A percentile compares a stretch with the other conserved stretches of the same genome.
Conservation (phyloP, 176 grass and related monocot species). For the Avena sativa region DNA sequence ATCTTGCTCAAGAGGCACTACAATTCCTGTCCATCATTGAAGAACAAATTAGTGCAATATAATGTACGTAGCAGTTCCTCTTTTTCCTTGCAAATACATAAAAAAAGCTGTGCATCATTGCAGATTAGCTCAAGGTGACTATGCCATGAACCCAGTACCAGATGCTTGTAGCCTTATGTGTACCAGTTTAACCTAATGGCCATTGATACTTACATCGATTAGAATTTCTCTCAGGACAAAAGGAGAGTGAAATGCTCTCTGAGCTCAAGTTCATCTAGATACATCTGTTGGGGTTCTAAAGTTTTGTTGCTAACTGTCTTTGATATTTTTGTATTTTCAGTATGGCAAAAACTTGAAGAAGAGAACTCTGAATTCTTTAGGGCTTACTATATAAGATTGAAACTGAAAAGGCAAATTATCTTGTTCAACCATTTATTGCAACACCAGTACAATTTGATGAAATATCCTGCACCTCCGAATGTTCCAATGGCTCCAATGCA, state of each 20-base stretch:
- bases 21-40: background rate
- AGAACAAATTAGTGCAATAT: conserved; percentile 5
- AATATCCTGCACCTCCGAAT: conserved; percentile 73
- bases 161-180: background rate
- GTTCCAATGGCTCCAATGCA: conserved; percentile 76
- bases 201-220: conserved; percentile 16
- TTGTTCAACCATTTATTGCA: conserved; percentile 95
- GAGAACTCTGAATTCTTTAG: conserved; percentile 95
- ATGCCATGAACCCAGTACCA: background rate
- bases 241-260: conserved; percentile 18
- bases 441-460: conserved; percentile 94
- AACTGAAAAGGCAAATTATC: conserved; percentile 94
- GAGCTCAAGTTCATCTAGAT: background rate
- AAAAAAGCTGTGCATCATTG: background rate
- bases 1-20: background rate
- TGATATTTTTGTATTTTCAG: conserved; percentile 60
- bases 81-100: background rate
- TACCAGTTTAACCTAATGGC: conserved; percentile 19
- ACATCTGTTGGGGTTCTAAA: background rate
- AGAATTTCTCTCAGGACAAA: background rate
- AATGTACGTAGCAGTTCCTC: background rate
- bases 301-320: conserved; percentile 23
- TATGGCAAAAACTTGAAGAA: conserved; percentile 99
- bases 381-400: conserved; percentile 96
- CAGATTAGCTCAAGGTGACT: background rate